Evolutionary conservation across 371 early-diverging fungal genomes (phyloP), one percentile per base, ranked within the genome.

Genomic region (Rhizopus arrhizus): DNA sequence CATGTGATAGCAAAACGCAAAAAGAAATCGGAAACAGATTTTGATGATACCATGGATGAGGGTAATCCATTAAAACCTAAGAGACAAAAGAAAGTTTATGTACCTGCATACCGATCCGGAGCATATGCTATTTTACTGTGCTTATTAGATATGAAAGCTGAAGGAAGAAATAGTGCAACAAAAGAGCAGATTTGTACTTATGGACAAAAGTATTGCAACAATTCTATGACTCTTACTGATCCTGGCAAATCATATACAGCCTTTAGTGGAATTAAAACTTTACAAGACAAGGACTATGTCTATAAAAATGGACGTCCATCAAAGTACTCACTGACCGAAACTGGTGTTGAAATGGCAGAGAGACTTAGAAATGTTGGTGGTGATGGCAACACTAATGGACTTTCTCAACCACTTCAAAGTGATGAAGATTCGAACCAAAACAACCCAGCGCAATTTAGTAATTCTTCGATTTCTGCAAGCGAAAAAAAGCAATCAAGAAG

Each of bases 121-220:
- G 82, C 88, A 3, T 98, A 95, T 72, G 94, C 87, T 6, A 90
- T 98, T 35, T 71, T 98, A n/a, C 61, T 93, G 3, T 83, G 91
- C 9, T 69, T 97, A 11, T 69, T 81, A 34, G 74, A 84, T n/a
- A 61, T 75, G 6, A 59, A 72, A 13, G 59, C 73, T 1, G 42
- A 56, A 11, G 62, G 72, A 15, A 65, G 66, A 15, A 46, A 48
- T 0, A 68, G 60, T 2, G 67, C 64, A 6, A 78, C 81, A 15
- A 86, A 84, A 62, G 61, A 80, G 3, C 85, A 91, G 16, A 85
- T 91, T 16, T 75, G 84, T 10, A 69, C 75, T 0, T n/a, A 61
- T 4, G 91, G 83, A 2, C 89, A 92, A 69, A 57, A 69, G 12
- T 81, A 85, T 56, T 84, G 88, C 54, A 86, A 91, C 46, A 51